Conservation (phyloP, 441 rosid species). For the Francoa sonchifolia region DNA sequence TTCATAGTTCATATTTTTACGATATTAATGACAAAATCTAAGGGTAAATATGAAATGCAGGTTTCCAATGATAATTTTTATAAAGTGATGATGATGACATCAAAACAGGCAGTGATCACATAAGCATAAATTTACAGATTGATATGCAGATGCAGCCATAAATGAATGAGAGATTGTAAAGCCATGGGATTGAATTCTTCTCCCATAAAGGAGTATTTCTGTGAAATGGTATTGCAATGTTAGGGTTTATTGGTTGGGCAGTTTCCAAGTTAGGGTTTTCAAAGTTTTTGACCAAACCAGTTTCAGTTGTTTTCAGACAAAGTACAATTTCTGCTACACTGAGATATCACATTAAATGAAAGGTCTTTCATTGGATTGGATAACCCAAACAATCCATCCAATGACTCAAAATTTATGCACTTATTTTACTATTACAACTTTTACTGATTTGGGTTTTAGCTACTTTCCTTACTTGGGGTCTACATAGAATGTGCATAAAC, state of each 20-base stretch:
- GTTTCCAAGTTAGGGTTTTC: constrained; percentile 20
- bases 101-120: constrained; percentile 13
- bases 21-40: constrained; percentile 3
- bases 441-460: no score
- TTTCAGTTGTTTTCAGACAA: constrained; percentile 6
- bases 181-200: no score
- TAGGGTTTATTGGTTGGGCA: constrained; percentile 14
- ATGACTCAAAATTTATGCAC: no score
- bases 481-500: constrained; percentile 12
- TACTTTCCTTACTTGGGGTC: constrained; percentile 23
- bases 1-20: no score
- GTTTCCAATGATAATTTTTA: constrained; percentile 23
- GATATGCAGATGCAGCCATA: constrained; percentile 6
- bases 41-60: constrained; percentile 3
- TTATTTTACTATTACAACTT: no score
- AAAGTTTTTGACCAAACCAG: constrained; percentile 14
- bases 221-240: constrained; percentile 8
- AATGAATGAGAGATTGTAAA: constrained; percentile 7
- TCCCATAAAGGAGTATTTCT: no score
- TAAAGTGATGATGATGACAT: constrained; percentile 16
- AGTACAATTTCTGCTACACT: constrained; percentile 27
- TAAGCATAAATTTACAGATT: constrained; percentile 18
- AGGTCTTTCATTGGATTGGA: constrained; percentile 14
- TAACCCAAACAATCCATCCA: no score
- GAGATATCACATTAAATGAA: constrained; percentile 19